Percentiles rank a stretch among this genome's conserved stretches.
Evolutionary conservation across 2,329 filamentous ascomycete genomes (phyloP).

Genomic region (Phyllachora maydis): DNA sequence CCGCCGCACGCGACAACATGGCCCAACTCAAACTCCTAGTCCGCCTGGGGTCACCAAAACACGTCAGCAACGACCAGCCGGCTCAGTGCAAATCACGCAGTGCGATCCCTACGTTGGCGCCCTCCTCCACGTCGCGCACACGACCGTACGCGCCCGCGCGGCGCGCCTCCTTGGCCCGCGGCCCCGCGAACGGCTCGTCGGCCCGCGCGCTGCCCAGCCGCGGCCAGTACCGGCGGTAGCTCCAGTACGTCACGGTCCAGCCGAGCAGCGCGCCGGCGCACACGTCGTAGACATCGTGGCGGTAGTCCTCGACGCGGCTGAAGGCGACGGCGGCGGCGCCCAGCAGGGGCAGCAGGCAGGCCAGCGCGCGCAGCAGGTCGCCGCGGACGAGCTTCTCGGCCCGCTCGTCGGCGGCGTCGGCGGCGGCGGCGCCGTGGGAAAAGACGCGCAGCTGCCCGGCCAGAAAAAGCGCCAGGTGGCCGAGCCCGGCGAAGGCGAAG

Average conservation of each 20-base stretch:
- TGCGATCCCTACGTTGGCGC: conserved; percentile 19
- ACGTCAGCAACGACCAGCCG: too few species aligned
- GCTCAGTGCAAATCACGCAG: too few species aligned
- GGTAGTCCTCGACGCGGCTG: conserved; percentile 47
- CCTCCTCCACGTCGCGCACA: conserved; percentile 33
- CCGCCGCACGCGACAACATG: too few species aligned
- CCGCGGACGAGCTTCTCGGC: conserved; percentile 12
- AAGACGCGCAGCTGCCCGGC: conserved; percentile 44
- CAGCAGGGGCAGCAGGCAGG: conserved; percentile 36
- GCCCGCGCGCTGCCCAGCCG: conserved; percentile 27
- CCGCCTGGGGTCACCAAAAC: too few species aligned
- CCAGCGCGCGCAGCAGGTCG: conserved; percentile 31
- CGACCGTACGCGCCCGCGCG: conserved; percentile 12
- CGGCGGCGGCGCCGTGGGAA: conserved; percentile 12
- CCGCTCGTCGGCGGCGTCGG: conserved; percentile 5
- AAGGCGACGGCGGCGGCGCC: conserved; percentile 49
- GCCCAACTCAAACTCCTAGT: too few species aligned
- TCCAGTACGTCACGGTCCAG: conserved; percentile 39
- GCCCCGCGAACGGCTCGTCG: conserved; percentile 33
- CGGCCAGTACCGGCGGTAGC: conserved; percentile 45
- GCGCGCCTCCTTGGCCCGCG: conserved; percentile 6
- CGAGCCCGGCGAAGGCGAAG: conserved; percentile 61
- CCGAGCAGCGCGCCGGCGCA: conserved; percentile 39
- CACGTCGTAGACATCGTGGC: conserved; percentile 53
- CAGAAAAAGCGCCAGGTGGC: conserved; percentile 51